Conservation (phyloP, 179 eudicot genomes). For the Carnegiea gigantea region DNA sequence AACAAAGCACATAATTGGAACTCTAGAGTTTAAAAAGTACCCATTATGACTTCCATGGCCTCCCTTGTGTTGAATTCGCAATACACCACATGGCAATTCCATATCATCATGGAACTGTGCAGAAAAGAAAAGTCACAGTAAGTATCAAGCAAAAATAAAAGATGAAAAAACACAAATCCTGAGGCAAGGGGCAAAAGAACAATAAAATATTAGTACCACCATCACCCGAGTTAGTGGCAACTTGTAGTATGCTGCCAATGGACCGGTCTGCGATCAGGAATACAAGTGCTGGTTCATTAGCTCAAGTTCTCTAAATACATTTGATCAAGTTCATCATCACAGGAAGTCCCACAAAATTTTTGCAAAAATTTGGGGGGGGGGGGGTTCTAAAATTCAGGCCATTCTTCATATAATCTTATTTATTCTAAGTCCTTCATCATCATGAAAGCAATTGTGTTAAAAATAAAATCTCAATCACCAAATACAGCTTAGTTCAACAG, state of each 20-base stretch:
- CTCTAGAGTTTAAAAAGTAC: constrained; percentile 35
- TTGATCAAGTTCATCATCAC: background rate
- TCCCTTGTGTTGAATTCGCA: constrained; percentile 68
- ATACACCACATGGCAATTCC: constrained; percentile 83
- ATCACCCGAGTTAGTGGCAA: constrained; percentile 75
- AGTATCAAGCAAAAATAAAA: background rate
- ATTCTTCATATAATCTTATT: background rate
- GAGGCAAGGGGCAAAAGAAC: background rate
- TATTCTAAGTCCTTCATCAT: background rate
- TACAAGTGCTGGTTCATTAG: constrained; percentile 18
- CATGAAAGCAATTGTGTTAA: background rate
- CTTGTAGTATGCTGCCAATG: constrained; percentile 92
- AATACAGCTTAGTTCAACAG: background rate
- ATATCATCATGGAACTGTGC: constrained; percentile 82
- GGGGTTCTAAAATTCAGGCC: background rate
- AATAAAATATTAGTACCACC: constrained; percentile 53
- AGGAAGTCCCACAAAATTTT: background rate
- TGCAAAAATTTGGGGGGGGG: background rate
- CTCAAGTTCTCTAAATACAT: constrained; percentile 1
- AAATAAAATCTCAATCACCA: background rate
- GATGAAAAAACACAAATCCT: too few species aligned
- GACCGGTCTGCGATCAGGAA: constrained; percentile 61
- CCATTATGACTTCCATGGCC: constrained; percentile 91
- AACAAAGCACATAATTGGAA: background rate
- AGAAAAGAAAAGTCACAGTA: background rate